These are phyloP conservation scores for Vitis rupestris DNA, from an alignment of 164 flowering plant genomes.

Conservation along the genomic window DNA sequence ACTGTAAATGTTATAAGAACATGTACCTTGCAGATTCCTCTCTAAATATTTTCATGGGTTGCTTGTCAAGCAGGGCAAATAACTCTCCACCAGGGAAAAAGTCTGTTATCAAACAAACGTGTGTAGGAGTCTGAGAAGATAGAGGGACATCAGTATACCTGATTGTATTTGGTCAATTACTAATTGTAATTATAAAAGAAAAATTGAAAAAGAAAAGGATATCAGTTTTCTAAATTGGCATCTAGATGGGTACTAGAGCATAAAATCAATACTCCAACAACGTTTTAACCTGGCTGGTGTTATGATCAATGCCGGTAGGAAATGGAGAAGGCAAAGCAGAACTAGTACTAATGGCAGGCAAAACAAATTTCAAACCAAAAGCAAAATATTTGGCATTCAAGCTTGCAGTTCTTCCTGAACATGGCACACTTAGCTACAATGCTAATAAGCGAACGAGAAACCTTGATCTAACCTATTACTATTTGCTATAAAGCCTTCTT, in stretches of 20 bases:
- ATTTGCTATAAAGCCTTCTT: too few species aligned
- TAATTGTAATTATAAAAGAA: neutral
- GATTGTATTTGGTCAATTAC: neutral
- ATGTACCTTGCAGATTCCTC: slow-evolving; percentile 90
- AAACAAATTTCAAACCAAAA: neutral
- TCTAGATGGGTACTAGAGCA: neutral
- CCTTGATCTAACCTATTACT: too few species aligned
- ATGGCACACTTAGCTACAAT: too few species aligned
- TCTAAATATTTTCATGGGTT: slow-evolving; percentile 84
- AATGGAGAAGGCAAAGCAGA: neutral
- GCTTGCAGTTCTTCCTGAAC: too few species aligned
- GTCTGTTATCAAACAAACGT: slow-evolving; percentile 98
- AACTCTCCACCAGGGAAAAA: slow-evolving; percentile 95
- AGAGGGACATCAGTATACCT: slow-evolving; percentile 17
- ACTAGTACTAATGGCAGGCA: too few species aligned
- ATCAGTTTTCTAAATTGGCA: neutral
- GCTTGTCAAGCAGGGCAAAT: slow-evolving; percentile 90
- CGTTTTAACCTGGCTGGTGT: neutral
- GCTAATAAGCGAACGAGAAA: neutral
- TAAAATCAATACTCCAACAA: neutral
- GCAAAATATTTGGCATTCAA: neutral
- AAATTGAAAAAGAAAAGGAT: neutral
- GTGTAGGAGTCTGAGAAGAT: slow-evolving; percentile 79
- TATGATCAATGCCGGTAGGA: neutral
- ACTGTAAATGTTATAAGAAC: neutral